Evolutionary conservation across 257 asterid species (phyloP), one percentile per base, ranked within the genome.

Genomic region (Gentiana straminea): DNA sequence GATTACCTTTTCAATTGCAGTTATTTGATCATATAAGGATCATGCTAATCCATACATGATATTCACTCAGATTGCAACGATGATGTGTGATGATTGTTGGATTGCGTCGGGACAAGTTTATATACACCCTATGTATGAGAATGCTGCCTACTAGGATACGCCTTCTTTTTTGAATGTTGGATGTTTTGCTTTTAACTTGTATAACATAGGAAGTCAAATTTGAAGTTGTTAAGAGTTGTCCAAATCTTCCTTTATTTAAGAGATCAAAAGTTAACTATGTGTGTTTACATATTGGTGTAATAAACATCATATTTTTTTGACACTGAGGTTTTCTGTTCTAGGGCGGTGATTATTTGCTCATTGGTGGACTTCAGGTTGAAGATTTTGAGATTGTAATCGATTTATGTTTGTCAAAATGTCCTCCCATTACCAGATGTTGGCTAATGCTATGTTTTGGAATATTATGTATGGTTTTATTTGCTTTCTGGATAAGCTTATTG

Each of bases 1-100:
- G 33, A 59, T 67, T 48, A 60, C 49, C 33, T 38, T 49, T 66
- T 60, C 49, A 52, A 43, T 68, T 68, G 73, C 67, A 68, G 67
- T 66, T 66, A 54, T 61, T 64, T 72, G 68, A 68, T 62, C 47
- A 51, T 61, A 34, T 57, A 54, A 52, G 63, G 66, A 66, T 75
- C 76, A 57, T 73, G 68, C 89, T 78, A 68, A 83, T 79, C 53
- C 61, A 49, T 79, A 56, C 61, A 49, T 77, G 70, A 67, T 83
- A 77, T 82, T 83, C 75, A 65, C 70, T 72, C 95, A 82, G 95
- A 79, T 82, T 75, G 88, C 91, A 67, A 69, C 63, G 83, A 81
- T 65, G 90, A 74, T 73, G 89, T 82, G 80, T 83, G 89, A 86
- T 79, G 85, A 76, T 72, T 75, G 72, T 74, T 71, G 75, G 91